Evolutionary conservation across 2,329 filamentous ascomycete species (phyloP), one percentile per base, ranked within the genome.

Genomic region (Monosporascus sp.): DNA sequence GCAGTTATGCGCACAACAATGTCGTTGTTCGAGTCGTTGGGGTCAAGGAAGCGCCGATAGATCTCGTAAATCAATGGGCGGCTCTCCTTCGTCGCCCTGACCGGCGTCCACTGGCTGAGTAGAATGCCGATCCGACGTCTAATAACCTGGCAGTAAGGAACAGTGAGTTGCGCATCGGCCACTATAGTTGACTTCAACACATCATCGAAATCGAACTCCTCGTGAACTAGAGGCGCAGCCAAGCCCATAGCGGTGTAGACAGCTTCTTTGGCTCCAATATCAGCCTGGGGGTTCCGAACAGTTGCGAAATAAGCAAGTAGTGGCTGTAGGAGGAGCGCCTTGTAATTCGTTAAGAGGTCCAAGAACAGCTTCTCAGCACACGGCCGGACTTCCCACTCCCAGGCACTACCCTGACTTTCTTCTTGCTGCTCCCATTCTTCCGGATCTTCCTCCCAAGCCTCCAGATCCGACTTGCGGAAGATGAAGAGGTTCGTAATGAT

Each of bases 361-460:
- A 97, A 79, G 70, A 97, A 96, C 15, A 99, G 78, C 70, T 92
- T 95, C 71, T 99, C 94, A 0, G 94, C 87, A 67, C 93, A 97
- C 2, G 92, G 90, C 35, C 93, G 85, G 50, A 97, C 87, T 54
- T 93, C 89, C 75, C 92, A 97, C 65, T 97, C 91, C 80, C 89
- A 97, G 1, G 88, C 89, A 61, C 90, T 89, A 37, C 88, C 86
- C 54, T 89, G 83, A 55, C 87, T 88, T 64, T 95, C 90, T 74
- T 97, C 91, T 63, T 87, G 85, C 59, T 89, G 86, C 69, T 97
- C 93, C 92, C 94, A 99, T 51, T 95, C 91, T 68, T 99, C 90
- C 0, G 93, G 90, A 54, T 96, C 91, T 65, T 95, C 88, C 66
- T 95, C 88, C 94, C 94, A 99, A 54, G 90, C 88, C 57, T 90